Evolutionary conservation across 257 asterid genomes (phyloP), one percentile per base, ranked within the genome.

Genomic region (Salvia rosmarinus): DNA sequence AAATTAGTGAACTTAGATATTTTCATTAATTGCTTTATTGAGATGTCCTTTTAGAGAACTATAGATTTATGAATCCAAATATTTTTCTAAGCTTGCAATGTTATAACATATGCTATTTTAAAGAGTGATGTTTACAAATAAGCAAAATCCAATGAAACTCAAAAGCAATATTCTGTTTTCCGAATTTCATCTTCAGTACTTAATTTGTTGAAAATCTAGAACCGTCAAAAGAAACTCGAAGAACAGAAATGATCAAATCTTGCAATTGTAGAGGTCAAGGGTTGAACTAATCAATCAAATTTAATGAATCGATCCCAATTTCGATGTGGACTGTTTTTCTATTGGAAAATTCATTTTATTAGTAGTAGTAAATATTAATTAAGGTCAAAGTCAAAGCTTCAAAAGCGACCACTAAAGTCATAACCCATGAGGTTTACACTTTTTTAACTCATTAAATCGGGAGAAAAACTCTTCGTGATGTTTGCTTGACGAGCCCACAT

Each of bases 401-500:
- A 57, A 13, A 12, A 30, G 63, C 2, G 47, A 13, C 20, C 3
- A 35, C 16, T 17, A 63, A 63, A 39, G 68, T 63, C 68, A 63
- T 40, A 55, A 25, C n/a, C 50, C 20, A 2, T 0, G 20, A 13
- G 25, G 56, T 6, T 17, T 28, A 25, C 44, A 8, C 66, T 42
- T 55, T 43, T 58, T 0, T 9, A n/a, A 3, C 17, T 13, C 35
- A 62, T 40, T 42, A n/a, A 28, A 30, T 20, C 7, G 59, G 16
- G 34, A 32, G 16, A 4, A 1, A 23, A 39, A 44, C 37, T 49
- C 34, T 52, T 20, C 6, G 39, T 10, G 63, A 4, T 32, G 37
- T 6, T 2, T 57, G 21, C 3, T 58, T 60, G 40, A 70, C 43
- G 61, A 49, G 54, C 54, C 50, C 56, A 50, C 44, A 61, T 50